A percentile compares a stretch with the other conserved stretches of the same genome.
These are phyloP conservation scores for Westerdykella ornata DNA, from an alignment of 2,329 filamentous ascomycete species.

Conservation along the genomic window DNA sequence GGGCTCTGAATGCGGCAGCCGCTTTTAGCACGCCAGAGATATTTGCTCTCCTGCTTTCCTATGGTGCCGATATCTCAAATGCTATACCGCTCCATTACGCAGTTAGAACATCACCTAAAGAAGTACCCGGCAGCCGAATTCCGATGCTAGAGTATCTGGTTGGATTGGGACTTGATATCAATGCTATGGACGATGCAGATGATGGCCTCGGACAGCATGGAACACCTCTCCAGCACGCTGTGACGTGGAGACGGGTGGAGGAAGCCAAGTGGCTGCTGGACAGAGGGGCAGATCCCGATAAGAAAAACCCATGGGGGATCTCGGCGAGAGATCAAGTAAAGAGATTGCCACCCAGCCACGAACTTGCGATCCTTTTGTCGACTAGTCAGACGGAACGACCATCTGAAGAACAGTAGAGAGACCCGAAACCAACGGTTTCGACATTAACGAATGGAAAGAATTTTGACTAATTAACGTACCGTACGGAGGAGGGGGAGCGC, in stretches of 20 bases:
- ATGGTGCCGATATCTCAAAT: constrained; percentile 5
- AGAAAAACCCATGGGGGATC: constrained; percentile 4
- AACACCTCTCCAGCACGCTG: constrained; percentile 4
- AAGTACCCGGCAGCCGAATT: constrained; percentile 2
- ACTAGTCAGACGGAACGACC: no score
- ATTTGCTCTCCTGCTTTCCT: constrained; percentile 3
- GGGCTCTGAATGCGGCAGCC: constrained; percentile 2
- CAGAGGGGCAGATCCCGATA: constrained; percentile 9
- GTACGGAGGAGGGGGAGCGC: no score
- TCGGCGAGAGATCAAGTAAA: constrained; percentile 3
- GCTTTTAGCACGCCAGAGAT: constrained; percentile 4
- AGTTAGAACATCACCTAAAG: neutral
- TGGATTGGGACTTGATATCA: constrained; percentile 4
- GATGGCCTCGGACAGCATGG: neutral
- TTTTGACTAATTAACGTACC: no score
- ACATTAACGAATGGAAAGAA: no score
- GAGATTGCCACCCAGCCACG: no score
- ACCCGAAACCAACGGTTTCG: no score
- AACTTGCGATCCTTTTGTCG: no score
- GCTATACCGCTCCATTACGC: constrained; percentile 2
- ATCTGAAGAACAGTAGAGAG: no score
- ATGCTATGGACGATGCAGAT: neutral
- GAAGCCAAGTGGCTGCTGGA: constrained; percentile 10
- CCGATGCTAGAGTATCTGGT: constrained; percentile 8
- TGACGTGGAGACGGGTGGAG: constrained; percentile 4